Evolutionary conservation across 306 rosid species (phyloP), one percentile per base, ranked within the genome.

Genomic region (Biancaea sappan): DNA sequence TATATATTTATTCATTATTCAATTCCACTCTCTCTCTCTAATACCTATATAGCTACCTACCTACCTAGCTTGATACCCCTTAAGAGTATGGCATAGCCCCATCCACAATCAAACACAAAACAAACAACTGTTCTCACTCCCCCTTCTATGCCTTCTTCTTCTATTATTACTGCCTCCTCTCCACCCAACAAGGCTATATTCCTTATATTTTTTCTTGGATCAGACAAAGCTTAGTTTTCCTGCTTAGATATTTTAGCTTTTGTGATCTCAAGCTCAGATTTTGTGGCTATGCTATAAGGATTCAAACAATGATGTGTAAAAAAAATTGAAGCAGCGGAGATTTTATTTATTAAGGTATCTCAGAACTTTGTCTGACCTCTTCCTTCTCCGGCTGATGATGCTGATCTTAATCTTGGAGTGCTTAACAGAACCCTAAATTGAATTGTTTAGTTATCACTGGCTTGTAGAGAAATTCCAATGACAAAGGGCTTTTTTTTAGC

Each of bases 81-180:
- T 34, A 37, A 35, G 34, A 59, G 52, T 43, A 40, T n/a, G n/a
- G n/a, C n/a, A n/a, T n/a, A 54, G 34, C 41, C 65, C 69, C 62
- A n/a, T n/a, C 29, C 62, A 41, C 51, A 37, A 24, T 61, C 25
- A 74, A 53, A 52, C 21, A 31, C 14, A 57, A 69, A 54, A 56
- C n/a, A n/a, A 12, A 28, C 18, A 41, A 26, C 54, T 75, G 16
- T 34, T 38, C 56, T 64, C 11, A 15, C 37, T 59, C 25, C 56
- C 31, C 48, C 50, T 76, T 57, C 79, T n/a, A 41, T 43, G 21
- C 65, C 68, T 29, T 14, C 46, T 71, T 52, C 34, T 66, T 13
- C 63, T 69, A 41, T 44, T 76, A 56, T 34, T 76, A n/a, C n/a
- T n/a, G n/a, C 62, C 64, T 76, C 16, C 21, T 26, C 19, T 28